Evolutionary conservation across 1,139 yeast species (phyloP).

Genomic region (Taiozyma sp.): DNA sequence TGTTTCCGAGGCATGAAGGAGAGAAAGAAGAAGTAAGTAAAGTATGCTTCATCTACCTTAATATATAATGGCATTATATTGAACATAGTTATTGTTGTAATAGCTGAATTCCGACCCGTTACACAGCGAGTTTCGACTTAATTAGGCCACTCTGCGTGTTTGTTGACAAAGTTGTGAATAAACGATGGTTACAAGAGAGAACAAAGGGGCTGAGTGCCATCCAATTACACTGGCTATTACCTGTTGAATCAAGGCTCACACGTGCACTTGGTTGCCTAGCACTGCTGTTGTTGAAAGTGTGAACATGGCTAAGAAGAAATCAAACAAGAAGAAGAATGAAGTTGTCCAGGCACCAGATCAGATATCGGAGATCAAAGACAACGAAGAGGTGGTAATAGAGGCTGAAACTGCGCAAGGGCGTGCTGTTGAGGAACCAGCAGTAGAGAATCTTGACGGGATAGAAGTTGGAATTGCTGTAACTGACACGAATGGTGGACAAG

Average conservation of each 20-base stretch:
- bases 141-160: too few relatives aligned
- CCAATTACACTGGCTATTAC: too few relatives aligned
- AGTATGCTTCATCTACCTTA: not conserved
- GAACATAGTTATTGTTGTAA: too few relatives aligned
- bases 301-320: constrained; percentile 16
- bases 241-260: too few relatives aligned
- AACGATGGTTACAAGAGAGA: too few relatives aligned
- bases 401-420: not conserved
- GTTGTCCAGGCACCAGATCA: not conserved
- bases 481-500: not conserved
- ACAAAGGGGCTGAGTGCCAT: too few relatives aligned
- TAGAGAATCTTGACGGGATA: not conserved
- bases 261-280: not conserved
- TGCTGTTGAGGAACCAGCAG: not conserved
- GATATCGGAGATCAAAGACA: not conserved
- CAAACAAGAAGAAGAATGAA: constrained; percentile 1
- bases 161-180: too few relatives aligned
- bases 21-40: not conserved
- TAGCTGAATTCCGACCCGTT: too few relatives aligned
- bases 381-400: not conserved
- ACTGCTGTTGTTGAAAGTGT: not conserved
- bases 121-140: too few relatives aligned
- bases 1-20: not conserved
- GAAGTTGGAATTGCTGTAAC: not conserved
- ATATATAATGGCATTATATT: not conserved